A percentile compares a stretch with the other conserved stretches of the same genome.
These are phyloP conservation scores for Coemansia javaensis DNA, from an alignment of 192 early-diverging fungal genomes.

Conservation along the genomic window DNA sequence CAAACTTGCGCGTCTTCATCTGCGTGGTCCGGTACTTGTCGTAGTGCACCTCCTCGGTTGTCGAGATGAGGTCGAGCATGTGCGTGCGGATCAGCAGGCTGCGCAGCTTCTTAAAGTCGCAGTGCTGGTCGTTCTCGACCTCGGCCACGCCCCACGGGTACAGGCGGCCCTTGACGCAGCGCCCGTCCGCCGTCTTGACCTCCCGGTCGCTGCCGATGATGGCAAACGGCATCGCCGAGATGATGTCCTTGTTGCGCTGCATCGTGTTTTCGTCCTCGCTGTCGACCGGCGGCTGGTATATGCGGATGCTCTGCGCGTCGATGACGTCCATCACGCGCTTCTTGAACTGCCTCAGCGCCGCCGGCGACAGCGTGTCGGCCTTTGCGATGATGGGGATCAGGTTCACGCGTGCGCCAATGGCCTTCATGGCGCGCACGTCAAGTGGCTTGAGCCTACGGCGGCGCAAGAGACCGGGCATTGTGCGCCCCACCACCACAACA, in stretches of 20 bases:
- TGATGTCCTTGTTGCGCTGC: conserved; percentile 78
- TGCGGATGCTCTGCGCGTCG: conserved; percentile 83
- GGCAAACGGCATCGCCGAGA: conserved; percentile 91
- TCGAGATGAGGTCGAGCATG: conserved; percentile 92
- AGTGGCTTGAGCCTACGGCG: conserved; percentile 64
- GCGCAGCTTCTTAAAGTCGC: conserved; percentile 96
- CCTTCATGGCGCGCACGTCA: conserved; percentile 98
- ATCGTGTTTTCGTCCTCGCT: conserved; percentile 78
- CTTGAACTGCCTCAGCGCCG: conserved; percentile 89
- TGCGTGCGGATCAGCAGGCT: conserved; percentile 95
- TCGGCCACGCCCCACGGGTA: conserved; percentile 99
- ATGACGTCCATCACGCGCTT: conserved; percentile 92
- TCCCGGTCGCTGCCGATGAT: conserved; percentile 90
- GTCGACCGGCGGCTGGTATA: conserved; percentile 85
- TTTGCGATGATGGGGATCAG: conserved; percentile 98
- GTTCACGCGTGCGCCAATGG: conserved; percentile 91
- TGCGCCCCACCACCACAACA: not conserved
- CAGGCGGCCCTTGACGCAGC: conserved; percentile 89
- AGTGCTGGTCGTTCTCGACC: conserved; percentile 98
- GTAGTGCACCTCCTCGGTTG: conserved; percentile 94
- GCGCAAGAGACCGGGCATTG: conserved; percentile 7
- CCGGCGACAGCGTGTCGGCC: conserved; percentile 94
- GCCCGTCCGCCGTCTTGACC: conserved; percentile 75
- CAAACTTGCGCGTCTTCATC: conserved; percentile 86
- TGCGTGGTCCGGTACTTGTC: conserved; percentile 85